Evolutionary conservation across 164 flowering plant genomes (phyloP).

Genomic region (Magnolia kwangsiensis): DNA sequence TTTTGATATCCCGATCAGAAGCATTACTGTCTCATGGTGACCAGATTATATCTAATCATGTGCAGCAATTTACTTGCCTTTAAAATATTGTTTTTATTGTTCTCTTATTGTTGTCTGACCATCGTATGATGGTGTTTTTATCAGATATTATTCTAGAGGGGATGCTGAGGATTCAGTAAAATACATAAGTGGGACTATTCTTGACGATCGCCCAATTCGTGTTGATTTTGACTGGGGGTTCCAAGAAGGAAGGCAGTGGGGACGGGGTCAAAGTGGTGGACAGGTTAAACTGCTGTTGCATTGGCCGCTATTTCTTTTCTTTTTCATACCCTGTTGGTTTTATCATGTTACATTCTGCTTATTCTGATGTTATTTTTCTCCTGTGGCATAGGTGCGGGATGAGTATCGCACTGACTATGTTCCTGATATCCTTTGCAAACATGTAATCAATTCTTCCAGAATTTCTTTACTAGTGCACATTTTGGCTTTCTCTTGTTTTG

Average conservation of each 20-base stretch:
- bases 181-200: slow-evolving; percentile 94
- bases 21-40: too few relatives aligned
- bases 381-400: slow-evolving; percentile 75
- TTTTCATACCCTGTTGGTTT: not conserved
- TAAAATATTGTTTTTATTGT: not conserved
- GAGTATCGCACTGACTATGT: slow-evolving; percentile 98
- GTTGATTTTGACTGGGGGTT: slow-evolving; percentile 99
- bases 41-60: not conserved
- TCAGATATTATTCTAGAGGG: slow-evolving; percentile 87
- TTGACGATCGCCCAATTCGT: slow-evolving; percentile 93
- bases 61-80: not conserved
- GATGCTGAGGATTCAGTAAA: slow-evolving; percentile 93
- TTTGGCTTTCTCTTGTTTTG: not conserved
- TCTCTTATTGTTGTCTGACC: not conserved
- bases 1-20: not conserved
- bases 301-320: not conserved
- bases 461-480: not conserved
- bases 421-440: slow-evolving; percentile 87
- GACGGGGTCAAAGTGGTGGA: slow-evolving; percentile 98
- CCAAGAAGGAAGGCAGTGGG: slow-evolving; percentile 98
- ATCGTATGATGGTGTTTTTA: not conserved
- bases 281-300: slow-evolving; percentile 43
- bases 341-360: not conserved
- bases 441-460: not conserved
- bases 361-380: not conserved